A percentile compares a stretch with the other conserved stretches of the same genome.
These are phyloP conservation scores for Talaromyces liani DNA, from an alignment of 495 filamentous ascomycete species.

Conservation along the genomic window DNA sequence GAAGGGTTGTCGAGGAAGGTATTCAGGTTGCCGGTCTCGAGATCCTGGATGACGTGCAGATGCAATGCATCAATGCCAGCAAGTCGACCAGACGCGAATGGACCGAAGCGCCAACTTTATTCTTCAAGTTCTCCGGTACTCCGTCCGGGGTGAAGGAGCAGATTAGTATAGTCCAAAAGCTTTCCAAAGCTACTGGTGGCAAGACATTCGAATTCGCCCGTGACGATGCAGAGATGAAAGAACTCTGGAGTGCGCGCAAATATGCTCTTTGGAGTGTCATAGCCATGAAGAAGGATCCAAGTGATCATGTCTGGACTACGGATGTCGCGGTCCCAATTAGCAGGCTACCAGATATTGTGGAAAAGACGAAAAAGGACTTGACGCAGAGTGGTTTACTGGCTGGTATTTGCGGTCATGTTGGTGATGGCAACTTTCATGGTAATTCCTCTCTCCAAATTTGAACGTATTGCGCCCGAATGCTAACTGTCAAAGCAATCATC, in stretches of 20 bases:
- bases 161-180: conserved; percentile 46
- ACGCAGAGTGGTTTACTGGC: conserved; percentile 47
- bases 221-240: conserved; percentile 45
- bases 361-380: conserved; percentile 53
- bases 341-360: conserved; percentile 54
- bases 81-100: conserved; percentile 46
- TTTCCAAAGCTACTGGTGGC: conserved; percentile 40
- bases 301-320: conserved; percentile 58
- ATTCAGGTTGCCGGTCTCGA: conserved; percentile 58
- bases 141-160: conserved; percentile 52
- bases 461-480: too few relatives aligned
- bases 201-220: conserved; percentile 54
- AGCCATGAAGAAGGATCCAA: conserved; percentile 45
- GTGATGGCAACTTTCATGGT: conserved; percentile 62
- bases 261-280: conserved; percentile 53
- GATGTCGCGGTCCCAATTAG: conserved; percentile 63
- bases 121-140: conserved; percentile 62
- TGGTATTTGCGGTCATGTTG: conserved; percentile 60
- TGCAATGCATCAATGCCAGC: conserved; percentile 57
- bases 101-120: conserved; percentile 56
- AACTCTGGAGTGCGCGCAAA: conserved; percentile 58
- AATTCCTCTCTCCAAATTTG: conserved; percentile 8
- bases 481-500: conserved; percentile 36
- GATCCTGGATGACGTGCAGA: conserved; percentile 58
- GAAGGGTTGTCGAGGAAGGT: conserved; percentile 52